Base-by-base conservation (phyloP, 805 yeast genomes). In the Kodamaea kaohsiungensis region DNA sequence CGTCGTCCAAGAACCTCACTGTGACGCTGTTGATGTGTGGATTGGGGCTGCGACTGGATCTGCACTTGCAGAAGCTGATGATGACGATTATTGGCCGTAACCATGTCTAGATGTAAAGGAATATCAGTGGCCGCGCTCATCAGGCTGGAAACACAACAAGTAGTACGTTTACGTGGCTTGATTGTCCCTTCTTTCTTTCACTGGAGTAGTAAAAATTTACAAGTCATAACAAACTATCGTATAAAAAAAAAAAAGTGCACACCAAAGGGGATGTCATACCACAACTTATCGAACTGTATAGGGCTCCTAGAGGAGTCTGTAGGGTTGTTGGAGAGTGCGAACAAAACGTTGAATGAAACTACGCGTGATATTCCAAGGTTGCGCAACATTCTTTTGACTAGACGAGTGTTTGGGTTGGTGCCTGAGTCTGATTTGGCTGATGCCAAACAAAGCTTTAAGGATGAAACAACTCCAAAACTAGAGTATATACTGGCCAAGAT, bases 331-430 rank as follows among this genome's bases (percentile, higher is more conserved):
- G 63, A 63, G 15, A 65, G 67, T 45, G 67, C 80, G 5, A 58
- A 75, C 52, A 53, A 60, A 13, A 59, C 68, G 5, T 61, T 80
- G 5, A 76, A 67, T 51, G 59, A 68, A 2, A 64, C 74, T 2
- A 71, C 77, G 2, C 65, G 67, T 9, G 83, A 81, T 56, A 70
- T 75, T 15, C 61, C 72, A 1, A 59, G 81, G 7, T 63, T 79
- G 38, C 69, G 67, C 39, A 65, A 63, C 18, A 74, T 81, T 6
- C 66, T 82, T n/a, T 60, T 67, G 16, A 79, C 82, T 6, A 68
- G 70, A 43, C 71, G 77, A 37, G 80, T 81, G 18, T 82, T 80
- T 65, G 82, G 82, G 4, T 64, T 81, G 10, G 75, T 81, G 0
- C 83, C 85, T 0, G 83, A 80, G 56, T 65, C 67, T 52, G 83